A percentile compares a stretch with the other conserved stretches of the same genome.
phyloP scores from a whole-genome alignment of 352 stramenopile genomes.

The Globisporangium nunn region DNA sequence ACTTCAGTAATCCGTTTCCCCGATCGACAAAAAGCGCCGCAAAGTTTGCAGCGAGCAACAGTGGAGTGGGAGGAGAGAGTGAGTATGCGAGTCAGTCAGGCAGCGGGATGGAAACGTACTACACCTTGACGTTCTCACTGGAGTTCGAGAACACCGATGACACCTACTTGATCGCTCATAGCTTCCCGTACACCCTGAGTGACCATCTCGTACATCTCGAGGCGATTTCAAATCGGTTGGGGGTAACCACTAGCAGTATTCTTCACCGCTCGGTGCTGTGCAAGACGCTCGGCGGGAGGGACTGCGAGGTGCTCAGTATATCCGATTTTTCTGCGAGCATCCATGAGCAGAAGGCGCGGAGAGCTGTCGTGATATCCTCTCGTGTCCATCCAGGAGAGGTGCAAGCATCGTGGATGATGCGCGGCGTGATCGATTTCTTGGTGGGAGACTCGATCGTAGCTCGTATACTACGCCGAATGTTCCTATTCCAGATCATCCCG shows the following conservation, averaged over 20 bases:
- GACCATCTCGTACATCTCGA: constrained; percentile 72
- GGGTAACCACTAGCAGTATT: constrained; percentile 12
- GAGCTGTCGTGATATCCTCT: constrained; percentile 74
- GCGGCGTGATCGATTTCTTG: constrained; percentile 88
- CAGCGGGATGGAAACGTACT: constrained; percentile 37
- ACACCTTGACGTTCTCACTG: constrained; percentile 87
- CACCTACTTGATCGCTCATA: constrained; percentile 88
- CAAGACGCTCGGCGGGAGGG: constrained; percentile 42
- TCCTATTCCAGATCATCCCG: constrained; percentile 90
- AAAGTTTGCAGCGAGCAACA: constrained; percentile 2
- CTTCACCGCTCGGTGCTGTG: constrained; percentile 49
- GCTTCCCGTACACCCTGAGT: constrained; percentile 87
- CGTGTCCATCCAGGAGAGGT: constrained; percentile 89
- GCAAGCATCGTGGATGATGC: constrained; percentile 93
- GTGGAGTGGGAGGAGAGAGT: not conserved
- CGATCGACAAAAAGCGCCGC: constrained; percentile 9
- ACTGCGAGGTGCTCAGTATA: constrained; percentile 76
- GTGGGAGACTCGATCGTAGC: constrained; percentile 53
- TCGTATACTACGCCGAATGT: constrained; percentile 70
- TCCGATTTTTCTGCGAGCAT: constrained; percentile 33
- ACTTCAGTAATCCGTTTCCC: constrained; percentile 69
- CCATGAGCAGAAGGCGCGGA: constrained; percentile 26
- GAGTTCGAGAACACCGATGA: constrained; percentile 70
- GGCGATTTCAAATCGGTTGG: constrained; percentile 16
- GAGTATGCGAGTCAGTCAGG: not conserved